Evolutionary conservation across 495 filamentous ascomycete species (phyloP).

Genomic region (Trypethelium eluteriae): DNA sequence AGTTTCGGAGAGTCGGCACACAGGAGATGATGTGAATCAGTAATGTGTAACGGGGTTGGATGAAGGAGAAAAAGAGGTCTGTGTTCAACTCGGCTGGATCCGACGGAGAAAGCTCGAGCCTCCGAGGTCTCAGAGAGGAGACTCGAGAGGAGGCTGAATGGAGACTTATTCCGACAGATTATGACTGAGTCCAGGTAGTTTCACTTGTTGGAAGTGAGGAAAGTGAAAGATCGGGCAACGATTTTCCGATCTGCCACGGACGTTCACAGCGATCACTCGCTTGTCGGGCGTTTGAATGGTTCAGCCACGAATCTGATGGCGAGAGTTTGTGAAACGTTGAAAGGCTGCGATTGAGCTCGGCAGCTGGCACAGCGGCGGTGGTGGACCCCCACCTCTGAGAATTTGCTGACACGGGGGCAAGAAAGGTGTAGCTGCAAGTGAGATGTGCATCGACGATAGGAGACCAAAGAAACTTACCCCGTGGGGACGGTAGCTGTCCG

Average conservation of each 20-base stretch:
- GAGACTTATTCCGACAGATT: not conserved
- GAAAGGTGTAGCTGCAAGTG: not conserved
- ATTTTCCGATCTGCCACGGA: not conserved
- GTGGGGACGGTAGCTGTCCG: constrained; percentile 10
- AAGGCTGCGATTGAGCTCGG: not conserved
- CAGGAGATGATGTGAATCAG: not conserved
- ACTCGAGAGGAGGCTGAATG: not conserved
- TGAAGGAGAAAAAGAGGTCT: not conserved
- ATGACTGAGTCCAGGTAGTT: not conserved
- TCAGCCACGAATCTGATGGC: not conserved
- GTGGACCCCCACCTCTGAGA: not conserved
- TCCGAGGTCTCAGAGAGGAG: not conserved
- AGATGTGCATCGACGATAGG: not conserved
- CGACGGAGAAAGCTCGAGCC: not conserved
- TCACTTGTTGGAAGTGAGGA: not conserved
- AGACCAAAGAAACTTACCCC: not conserved
- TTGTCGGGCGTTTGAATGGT: not conserved
- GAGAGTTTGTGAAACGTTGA: not conserved
- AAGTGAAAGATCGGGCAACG: not conserved
- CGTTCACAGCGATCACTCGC: not conserved
- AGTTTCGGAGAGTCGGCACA: not conserved
- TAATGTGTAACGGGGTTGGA: not conserved
- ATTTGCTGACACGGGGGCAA: not conserved
- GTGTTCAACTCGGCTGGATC: not conserved
- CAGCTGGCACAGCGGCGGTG: not conserved